Evolutionary conservation across 352 stramenopile genomes (phyloP), one percentile per base, ranked within the genome.

Genomic region (Phytophthora citricola): DNA sequence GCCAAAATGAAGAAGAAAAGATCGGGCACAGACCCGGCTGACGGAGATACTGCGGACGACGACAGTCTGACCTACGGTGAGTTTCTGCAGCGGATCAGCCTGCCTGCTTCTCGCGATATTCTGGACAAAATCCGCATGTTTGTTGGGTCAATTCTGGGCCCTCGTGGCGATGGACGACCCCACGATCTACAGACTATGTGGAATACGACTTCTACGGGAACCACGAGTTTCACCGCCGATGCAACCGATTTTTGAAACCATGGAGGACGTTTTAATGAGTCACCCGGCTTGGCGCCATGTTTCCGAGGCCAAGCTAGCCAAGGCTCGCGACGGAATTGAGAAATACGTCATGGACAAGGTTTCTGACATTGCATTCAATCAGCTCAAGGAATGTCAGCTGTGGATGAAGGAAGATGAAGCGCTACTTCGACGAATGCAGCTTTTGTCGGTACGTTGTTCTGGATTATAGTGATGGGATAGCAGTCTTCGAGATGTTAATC

Each of bases 321-420:
- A 84, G 50, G 90, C 82, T 5, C 81, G 92, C 8, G 87, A 97
- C 56, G 80, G 90, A 1, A 84, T 98, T 40, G 92, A 98, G 66
- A 97, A 97, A 59, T 97, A 97, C 54, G 86, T 98, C 14, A 96
- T 98, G 87, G 87, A 94, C 58, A 95, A 96, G 54, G 67, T 98
- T 14, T 79, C 80, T 1, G 73, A 92, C 53, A 83, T 95, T 27
- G 87, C 88, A 29, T 90, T 96, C 47, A 85, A 87, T 58, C 75
- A 91, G 24, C 55, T 93, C 10, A 67, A 80, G 11, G 76, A 89
- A 50, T 93, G 88, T 32, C 67, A 73, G 2, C 55, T 81, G 17
- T 93, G 85, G 83, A 74, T 80, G 39, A 69, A 90, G 54, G 90
- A 97, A 50, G 90, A 97, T 54, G 73, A 89, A 8, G 58, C 69